Base-by-base conservation (phyloP, 129 eudicot species). In the Helianthus annuus region DNA sequence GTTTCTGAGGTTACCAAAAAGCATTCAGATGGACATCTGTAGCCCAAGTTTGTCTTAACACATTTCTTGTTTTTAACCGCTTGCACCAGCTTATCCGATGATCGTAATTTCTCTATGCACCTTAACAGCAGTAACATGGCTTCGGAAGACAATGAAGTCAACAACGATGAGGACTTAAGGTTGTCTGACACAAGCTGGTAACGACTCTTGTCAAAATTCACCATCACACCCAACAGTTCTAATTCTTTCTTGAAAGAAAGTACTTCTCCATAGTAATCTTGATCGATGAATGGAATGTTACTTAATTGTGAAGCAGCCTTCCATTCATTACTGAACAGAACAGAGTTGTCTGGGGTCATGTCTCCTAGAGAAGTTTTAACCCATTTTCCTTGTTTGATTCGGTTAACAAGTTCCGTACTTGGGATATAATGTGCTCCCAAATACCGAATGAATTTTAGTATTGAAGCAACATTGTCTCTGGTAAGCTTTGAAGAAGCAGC, bases 281-380 rank as follows among this genome's bases (percentile, higher is more conserved):
- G 49, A 82, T 87, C 89, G 40, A 87, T 59, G 62, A 84, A 84
- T 7, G 85, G 89, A 62, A 87, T 79, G 36, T 80, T 27, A 34
- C 87, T 84, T 40, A 87, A 15, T 55, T 80, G 73, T 10, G 82
- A 73, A 16, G 89, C 87, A 74, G 84, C 82, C 40, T 38, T 56
- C 94, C 94, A 84, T 59, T 71, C 67, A 14, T 38, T 5, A 10
- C 66, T 22, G 19, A 24, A 84, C 68, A 84, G 59, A 48, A 87
- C 83, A 11, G 84, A 79, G 48, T 77, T 63, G 0, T 4, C 6
- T 0, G 94, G 94, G 15, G 69, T 2, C 22, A 81, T 79, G 40
- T 76, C 69, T 14, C 94, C 94, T 54, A 14, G 58, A 6, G 70
- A 61, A 2, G 89, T 84, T 51, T 61, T 55, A 19, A 87, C 15